Percentiles rank a stretch among this genome's conserved stretches.
Conservation (phyloP, 164 flowering plant species). For the Annona squamosa region DNA sequence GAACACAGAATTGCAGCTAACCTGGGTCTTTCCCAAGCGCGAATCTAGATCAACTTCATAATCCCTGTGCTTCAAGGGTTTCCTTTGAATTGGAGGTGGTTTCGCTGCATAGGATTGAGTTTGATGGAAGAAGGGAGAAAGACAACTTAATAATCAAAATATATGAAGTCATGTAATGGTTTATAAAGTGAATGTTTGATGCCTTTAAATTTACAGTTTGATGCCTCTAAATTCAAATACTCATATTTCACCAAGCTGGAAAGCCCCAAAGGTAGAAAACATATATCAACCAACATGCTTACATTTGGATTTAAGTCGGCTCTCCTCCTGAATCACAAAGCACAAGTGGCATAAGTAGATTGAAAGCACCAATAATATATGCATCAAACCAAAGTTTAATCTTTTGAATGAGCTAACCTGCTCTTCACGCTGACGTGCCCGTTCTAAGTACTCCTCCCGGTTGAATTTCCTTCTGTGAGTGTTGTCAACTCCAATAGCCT, state of each 20-base stretch:
- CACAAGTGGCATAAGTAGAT: slow-evolving; percentile 1
- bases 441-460: slow-evolving; percentile 74
- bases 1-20: slow-evolving; percentile 10
- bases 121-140: neutral
- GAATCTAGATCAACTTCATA: slow-evolving; percentile 95
- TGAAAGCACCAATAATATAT: neutral
- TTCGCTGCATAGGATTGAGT: slow-evolving; percentile 40
- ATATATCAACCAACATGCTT: slow-evolving; percentile 13
- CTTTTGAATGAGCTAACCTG: slow-evolving; percentile 30
- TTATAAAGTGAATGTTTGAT: neutral
- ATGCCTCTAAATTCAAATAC: neutral
- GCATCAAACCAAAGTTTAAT: neutral
- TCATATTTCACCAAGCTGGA: neutral
- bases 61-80: slow-evolving; percentile 95
- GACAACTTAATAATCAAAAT: neutral
- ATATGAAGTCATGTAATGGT: neutral
- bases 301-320: slow-evolving; percentile 46
- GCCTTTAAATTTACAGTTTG: neutral
- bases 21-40: slow-evolving; percentile 97
- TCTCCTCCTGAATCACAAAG: slow-evolving; percentile 35
- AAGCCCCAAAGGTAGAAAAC: neutral
- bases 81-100: slow-evolving; percentile 89
- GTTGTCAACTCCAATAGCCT: slow-evolving; percentile 78
- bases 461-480: slow-evolving; percentile 74
- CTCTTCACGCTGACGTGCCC: slow-evolving; percentile 79